Percentiles rank a stretch among this genome's conserved stretches.
These are phyloP conservation scores for Apiospora malaysiana DNA, from an alignment of 2,329 filamentous ascomycete genomes.

Conservation along the genomic window DNA sequence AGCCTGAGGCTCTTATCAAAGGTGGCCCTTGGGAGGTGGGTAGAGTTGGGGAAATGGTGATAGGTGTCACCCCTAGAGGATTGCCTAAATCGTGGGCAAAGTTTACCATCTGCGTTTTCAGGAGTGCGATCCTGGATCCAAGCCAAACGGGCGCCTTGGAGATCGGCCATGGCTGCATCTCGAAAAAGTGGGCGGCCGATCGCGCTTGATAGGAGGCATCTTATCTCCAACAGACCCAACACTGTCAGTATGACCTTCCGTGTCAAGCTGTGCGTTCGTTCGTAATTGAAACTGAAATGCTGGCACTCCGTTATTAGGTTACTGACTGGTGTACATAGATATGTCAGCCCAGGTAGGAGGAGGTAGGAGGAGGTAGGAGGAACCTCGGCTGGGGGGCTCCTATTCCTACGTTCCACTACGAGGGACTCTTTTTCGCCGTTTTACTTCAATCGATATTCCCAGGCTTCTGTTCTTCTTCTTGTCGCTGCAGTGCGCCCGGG, in stretches of 20 bases:
- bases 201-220: slow-evolving; percentile 1
- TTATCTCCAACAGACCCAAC: background rate
- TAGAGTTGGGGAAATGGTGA: background rate
- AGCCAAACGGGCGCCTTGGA: background rate
- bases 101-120: background rate
- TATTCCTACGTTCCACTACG: background rate
- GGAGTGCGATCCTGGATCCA: background rate
- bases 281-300: background rate
- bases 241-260: background rate
- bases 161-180: background rate
- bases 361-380: too few relatives aligned
- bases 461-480: background rate
- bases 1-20: slow-evolving; percentile 8
- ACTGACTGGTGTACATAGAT: background rate
- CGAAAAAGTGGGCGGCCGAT: background rate
- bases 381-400: background rate
- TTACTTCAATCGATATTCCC: background rate
- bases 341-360: background rate
- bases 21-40: background rate
- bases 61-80: background rate
- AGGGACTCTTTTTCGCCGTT: background rate
- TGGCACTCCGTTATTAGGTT: background rate
- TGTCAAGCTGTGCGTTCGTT: background rate
- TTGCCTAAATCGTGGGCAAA: background rate
- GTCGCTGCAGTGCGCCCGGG: background rate